Evolutionary conservation across 139 green algal genomes (phyloP).

Genomic region (Edaphochlamys debaryana): DNA sequence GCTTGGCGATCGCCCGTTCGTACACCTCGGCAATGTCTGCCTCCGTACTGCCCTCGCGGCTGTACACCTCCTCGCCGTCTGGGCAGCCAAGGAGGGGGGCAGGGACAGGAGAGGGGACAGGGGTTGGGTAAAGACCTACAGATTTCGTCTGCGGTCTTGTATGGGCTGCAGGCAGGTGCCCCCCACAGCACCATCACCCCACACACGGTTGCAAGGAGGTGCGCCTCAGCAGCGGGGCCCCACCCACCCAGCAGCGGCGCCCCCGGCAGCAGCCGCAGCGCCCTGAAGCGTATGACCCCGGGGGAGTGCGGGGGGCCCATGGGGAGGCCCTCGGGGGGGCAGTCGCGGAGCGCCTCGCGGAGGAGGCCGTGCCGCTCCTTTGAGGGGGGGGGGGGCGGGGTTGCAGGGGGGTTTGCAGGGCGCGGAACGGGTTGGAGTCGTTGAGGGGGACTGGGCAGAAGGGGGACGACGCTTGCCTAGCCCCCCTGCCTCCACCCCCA

Average conservation of each 20-base stretch:
- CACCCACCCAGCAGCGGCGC: conserved; percentile 29
- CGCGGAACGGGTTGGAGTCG: not conserved
- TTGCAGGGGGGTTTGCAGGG: not conserved
- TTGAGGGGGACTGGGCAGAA: no score
- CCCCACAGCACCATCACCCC: no score
- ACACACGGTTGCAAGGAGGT: no score
- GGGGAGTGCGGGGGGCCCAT: conserved; percentile 25
- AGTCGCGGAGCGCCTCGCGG: conserved; percentile 32
- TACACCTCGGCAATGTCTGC: conserved; percentile 66
- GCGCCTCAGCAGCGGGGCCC: not conserved
- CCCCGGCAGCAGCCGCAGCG: conserved; percentile 57
- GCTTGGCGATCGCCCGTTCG: conserved; percentile 42
- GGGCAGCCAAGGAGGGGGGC: no score
- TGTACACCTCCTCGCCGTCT: conserved; percentile 18
- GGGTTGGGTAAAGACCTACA: no score
- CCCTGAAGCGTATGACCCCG: conserved; percentile 46
- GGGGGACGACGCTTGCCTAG: no score
- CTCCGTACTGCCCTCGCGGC: conserved; percentile 11
- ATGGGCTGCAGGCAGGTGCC: no score
- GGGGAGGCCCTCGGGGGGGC: conserved; percentile 30
- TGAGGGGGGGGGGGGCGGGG: not conserved
- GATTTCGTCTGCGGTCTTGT: not conserved
- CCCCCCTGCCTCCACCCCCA: not conserved
- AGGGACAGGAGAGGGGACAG: not conserved
- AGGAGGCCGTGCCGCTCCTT: conserved; percentile 72